Evolutionary conservation across 768 basidiomycete genomes (phyloP), one percentile per base, ranked within the genome.

Genomic region (Pisolithus orientalis): DNA sequence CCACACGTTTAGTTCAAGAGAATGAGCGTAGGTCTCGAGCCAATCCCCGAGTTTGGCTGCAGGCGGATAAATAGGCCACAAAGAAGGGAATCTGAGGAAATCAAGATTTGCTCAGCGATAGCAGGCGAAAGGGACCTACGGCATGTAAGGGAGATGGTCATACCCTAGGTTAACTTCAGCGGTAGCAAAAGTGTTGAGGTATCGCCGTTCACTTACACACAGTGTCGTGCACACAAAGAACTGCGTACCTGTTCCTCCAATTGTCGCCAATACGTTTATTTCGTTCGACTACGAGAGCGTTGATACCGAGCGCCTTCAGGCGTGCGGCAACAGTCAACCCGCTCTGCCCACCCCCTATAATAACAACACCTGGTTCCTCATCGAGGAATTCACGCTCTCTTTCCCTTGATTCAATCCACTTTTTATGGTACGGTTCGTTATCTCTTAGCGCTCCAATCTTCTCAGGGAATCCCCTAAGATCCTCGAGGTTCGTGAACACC

Each of bases 261-360:
- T 74, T 76, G 56, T 83, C 80, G 2, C 84, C 82, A 9, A 82
- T 65, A 5, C 76, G 68, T 14, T 67, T 49, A 50, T 79, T 75
- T 58, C 70, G 72, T 56, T 87, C 85, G 13, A 86, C 68, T n/a
- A 84, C 64, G 9, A 91, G 67, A 1, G 75, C 69, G 1, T 70
- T 59, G 11, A 90, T 66, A 17, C 77, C 80, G 25, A 87, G 68
- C 39, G 71, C 72, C 59, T 83, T 83, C 50, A 90, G 68, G n/a
- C 84, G 72, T 2, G 84, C 84, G 0, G 86, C 85, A 2, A 80
- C 62, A 39, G 75, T 79, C 28, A 92, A 66, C 1, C 87, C 89
- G 55, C 76, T 78, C 51, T 88, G 87, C 0, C 84, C 85, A 0
- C 75, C 84, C 10, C 84, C 83, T 17, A 86, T 68, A 24, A 87